Evolutionary conservation across 441 rosid genomes (phyloP).

Genomic region (Rhodomyrtus psidioides): DNA sequence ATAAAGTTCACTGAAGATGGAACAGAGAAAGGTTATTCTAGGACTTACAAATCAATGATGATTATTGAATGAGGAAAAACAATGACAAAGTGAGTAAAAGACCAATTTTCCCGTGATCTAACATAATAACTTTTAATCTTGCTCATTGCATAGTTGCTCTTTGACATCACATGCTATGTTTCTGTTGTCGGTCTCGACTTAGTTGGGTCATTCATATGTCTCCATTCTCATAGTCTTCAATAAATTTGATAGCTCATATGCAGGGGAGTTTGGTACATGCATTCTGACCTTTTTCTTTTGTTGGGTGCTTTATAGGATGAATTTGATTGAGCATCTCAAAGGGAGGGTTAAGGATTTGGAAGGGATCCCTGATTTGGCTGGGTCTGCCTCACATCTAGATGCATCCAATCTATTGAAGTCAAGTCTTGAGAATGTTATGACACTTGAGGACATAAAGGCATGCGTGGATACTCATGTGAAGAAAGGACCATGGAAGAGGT

Average conservation of each 20-base stretch:
- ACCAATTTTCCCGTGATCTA: too few relatives aligned
- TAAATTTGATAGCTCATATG: background rate
- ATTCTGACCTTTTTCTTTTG: background rate
- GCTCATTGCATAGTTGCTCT: background rate
- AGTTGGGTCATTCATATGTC: background rate
- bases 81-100: background rate
- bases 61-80: background rate
- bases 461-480: conserved; percentile 11
- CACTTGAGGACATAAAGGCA: conserved; percentile 30
- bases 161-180: background rate
- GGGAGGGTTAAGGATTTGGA: conserved; percentile 26
- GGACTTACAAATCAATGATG: background rate
- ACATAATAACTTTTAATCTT: background rate
- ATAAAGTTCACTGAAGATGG: background rate
- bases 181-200: background rate
- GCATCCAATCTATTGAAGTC: conserved; percentile 26
- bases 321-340: conserved; percentile 38
- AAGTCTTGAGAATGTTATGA: conserved; percentile 12
- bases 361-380: conserved; percentile 5
- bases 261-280: background rate
- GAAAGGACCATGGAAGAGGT: conserved; percentile 26
- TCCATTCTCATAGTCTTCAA: background rate
- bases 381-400: conserved; percentile 17
- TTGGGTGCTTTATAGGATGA: conserved; percentile 7
- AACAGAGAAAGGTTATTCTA: background rate